Evolutionary conservation across 768 basidiomycete species (phyloP), one percentile per base, ranked within the genome.

Genomic region (Lepiota brunneoincarnata): DNA sequence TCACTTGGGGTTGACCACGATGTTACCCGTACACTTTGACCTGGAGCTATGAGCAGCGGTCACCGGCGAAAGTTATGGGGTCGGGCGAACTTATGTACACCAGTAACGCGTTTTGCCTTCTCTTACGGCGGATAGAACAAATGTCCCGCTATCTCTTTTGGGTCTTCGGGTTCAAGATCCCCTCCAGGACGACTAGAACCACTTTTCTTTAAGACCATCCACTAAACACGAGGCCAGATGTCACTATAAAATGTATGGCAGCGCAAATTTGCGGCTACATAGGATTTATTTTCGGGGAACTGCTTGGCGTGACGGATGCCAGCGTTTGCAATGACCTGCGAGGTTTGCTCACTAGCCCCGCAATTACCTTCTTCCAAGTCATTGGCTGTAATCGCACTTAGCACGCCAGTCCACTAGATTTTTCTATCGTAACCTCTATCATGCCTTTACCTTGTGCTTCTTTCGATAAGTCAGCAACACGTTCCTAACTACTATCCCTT

Each of bases 271-370:
- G 31, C 31, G 31, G 31, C 31, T 10, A 10, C 7, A 6, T 10
- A 31, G 11, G 31, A 31, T 55, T 23, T 54, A 60, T 63, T 52
- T 14, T 66, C 63, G 6, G 58, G n/a, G 41, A 67, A 34, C 4
- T 53, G 35, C 26, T 52, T 49, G 6, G 52, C 14, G 4, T 37
- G 35, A 37, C 54, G 34, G 41, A 73, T 64, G 1, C 75, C 75
- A 11, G 75, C 76, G 60, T 78, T 78, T 5, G 76, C 75, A 1
- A 78, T 68, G 72, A 76, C 72, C 72, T 73, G 53, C 12, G 35
- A 18, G 17, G 17, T 2, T 4, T 23, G 3, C 11, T 18, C 7
- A 31, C 31, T 31, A 31, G 7, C 31, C 6, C 31, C 31, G 11
- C 3, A 31, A 2, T 31, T 31, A 31, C 11, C n/a, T 9, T 10